These are phyloP conservation scores for Suillus fuscotomentosus DNA, from an alignment of 768 basidiomycete species.

Conservation along the genomic window DNA sequence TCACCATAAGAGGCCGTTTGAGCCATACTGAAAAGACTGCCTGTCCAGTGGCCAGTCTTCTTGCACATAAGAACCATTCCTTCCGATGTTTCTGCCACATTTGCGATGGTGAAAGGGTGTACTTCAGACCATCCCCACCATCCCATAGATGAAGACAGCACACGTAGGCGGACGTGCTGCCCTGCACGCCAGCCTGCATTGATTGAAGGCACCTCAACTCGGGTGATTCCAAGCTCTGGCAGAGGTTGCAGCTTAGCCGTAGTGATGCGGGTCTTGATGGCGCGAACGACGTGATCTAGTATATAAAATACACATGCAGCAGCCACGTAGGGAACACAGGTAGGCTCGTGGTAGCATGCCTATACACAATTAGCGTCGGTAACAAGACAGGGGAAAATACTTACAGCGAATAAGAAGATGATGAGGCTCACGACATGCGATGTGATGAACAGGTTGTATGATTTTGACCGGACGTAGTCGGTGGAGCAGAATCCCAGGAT, in stretches of 20 bases:
- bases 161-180: slow-evolving; percentile 56
- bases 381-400: slow-evolving; percentile 9
- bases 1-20: slow-evolving; percentile 28
- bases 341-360: slow-evolving; percentile 23
- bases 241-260: slow-evolving; percentile 44
- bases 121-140: slow-evolving; percentile 39
- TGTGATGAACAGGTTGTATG: slow-evolving; percentile 44
- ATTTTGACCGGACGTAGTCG: slow-evolving; percentile 38
- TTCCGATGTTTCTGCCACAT: slow-evolving; percentile 36
- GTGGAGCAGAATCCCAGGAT: slow-evolving; percentile 39
- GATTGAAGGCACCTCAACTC: slow-evolving; percentile 43
- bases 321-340: slow-evolving; percentile 41
- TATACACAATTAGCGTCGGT: slow-evolving; percentile 10
- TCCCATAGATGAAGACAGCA: slow-evolving; percentile 40
- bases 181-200: slow-evolving; percentile 57
- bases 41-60: slow-evolving; percentile 50
- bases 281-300: slow-evolving; percentile 45
- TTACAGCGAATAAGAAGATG: slow-evolving; percentile 36
- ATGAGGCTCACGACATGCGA: slow-evolving; percentile 44
- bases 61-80: slow-evolving; percentile 53
- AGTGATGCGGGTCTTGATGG: slow-evolving; percentile 44
- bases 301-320: slow-evolving; percentile 39
- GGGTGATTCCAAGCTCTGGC: slow-evolving; percentile 44
- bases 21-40: slow-evolving; percentile 40
- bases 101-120: slow-evolving; percentile 57